Percentiles rank a stretch among this genome's conserved stretches.
Evolutionary conservation across 352 stramenopile genomes (phyloP).

Genomic region (Phytophthora rubi): DNA sequence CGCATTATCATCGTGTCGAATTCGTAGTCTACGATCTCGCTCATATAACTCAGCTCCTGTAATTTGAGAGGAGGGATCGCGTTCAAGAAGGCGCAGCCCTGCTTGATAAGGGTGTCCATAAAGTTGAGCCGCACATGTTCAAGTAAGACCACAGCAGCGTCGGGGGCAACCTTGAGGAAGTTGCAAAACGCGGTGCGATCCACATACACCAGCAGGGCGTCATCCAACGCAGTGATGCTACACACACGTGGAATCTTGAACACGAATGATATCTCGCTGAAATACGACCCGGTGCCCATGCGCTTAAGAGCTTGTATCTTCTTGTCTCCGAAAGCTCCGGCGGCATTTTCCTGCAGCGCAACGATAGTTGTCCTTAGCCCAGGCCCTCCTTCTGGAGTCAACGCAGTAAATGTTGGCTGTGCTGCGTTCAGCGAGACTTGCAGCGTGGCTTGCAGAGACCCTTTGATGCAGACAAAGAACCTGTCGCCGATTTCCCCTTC

Average conservation of each 20-base stretch:
- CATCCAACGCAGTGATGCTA: slow-evolving; percentile 64
- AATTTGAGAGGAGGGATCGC: slow-evolving; percentile 61
- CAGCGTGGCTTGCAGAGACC: slow-evolving; percentile 54
- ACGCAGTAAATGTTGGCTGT: slow-evolving; percentile 32
- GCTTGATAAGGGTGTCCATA: slow-evolving; percentile 64
- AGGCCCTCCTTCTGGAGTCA: slow-evolving; percentile 4
- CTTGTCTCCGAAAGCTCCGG: slow-evolving; percentile 24
- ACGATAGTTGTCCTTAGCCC: slow-evolving; percentile 24
- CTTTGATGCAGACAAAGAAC: slow-evolving; percentile 80
- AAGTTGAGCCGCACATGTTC: slow-evolving; percentile 71
- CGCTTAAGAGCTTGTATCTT: slow-evolving; percentile 64
- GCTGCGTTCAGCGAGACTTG: slow-evolving; percentile 42
- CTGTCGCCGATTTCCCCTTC: slow-evolving; percentile 66
- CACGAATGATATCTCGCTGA: slow-evolving; percentile 77
- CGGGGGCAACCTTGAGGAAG: slow-evolving; percentile 72
- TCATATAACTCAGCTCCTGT: slow-evolving; percentile 63
- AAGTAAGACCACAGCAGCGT: slow-evolving; percentile 57
- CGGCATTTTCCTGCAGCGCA: slow-evolving; percentile 15
- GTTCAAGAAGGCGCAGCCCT: slow-evolving; percentile 59
- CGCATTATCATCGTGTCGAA: slow-evolving; percentile 39
- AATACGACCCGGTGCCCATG: slow-evolving; percentile 63
- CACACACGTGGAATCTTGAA: slow-evolving; percentile 75
- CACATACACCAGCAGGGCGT: slow-evolving; percentile 74
- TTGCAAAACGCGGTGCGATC: slow-evolving; percentile 73
- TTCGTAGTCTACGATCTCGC: slow-evolving; percentile 53